Evolutionary conservation across 306 rosid species (phyloP).

Genomic region (Crotalaria pallida): DNA sequence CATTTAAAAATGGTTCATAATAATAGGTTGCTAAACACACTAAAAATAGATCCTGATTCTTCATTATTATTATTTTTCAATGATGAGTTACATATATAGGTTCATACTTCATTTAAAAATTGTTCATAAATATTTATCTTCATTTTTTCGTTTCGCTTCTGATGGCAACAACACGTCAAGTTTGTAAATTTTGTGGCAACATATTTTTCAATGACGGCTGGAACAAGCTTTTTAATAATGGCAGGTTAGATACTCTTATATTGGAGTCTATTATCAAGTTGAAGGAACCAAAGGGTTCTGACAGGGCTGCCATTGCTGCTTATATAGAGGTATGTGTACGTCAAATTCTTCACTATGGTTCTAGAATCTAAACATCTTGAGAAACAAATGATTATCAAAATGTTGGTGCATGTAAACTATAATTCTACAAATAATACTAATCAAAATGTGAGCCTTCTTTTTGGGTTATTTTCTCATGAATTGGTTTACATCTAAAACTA

Average conservation of each 20-base stretch:
- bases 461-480: constrained; percentile 2
- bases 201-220: constrained; percentile 17
- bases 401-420: not conserved
- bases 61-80: too few species aligned
- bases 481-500: not conserved
- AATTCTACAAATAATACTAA: not conserved
- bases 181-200: constrained; percentile 2
- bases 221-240: constrained; percentile 21
- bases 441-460: too few species aligned
- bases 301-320: constrained; percentile 71
- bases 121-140: not conserved
- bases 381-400: constrained; percentile 19
- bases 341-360: constrained; percentile 8
- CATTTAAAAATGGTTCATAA: not conserved
- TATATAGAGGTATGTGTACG: constrained; percentile 67
- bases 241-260: constrained; percentile 86
- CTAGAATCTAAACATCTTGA: not conserved
- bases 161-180: not conserved
- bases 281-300: constrained; percentile 89
- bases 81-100: not conserved
- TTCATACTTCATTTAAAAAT: not conserved
- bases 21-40: too few species aligned
- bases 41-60: too few species aligned
- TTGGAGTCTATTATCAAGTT: constrained; percentile 62
- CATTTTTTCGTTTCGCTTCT: not conserved